A percentile compares a stretch with the other conserved stretches of the same genome.
phyloP scores from a whole-genome alignment of 257 asterid genomes.

The Craterostigma plantagineum region DNA sequence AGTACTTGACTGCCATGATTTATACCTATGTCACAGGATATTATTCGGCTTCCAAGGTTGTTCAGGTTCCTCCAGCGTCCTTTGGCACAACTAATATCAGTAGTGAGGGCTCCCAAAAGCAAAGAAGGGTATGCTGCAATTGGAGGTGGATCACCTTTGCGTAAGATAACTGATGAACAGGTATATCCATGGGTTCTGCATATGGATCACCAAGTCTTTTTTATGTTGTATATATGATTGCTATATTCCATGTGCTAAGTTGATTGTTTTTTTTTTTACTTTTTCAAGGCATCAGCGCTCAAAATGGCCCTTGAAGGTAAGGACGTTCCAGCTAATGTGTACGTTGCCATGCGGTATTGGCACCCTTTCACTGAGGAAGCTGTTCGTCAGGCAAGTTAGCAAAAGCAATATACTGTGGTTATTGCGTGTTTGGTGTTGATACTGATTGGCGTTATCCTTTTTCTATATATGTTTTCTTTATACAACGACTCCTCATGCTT shows the following conservation, averaged over 20 bases:
- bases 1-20: background rate
- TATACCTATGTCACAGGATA: slow-evolving; percentile 32
- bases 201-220: background rate
- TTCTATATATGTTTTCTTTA: no score
- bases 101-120: slow-evolving; percentile 79
- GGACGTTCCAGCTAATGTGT: slow-evolving; percentile 51
- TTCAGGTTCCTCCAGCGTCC: slow-evolving; percentile 82
- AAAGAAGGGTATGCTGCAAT: slow-evolving; percentile 96
- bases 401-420: background rate
- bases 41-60: slow-evolving; percentile 89
- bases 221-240: slow-evolving; percentile 1
- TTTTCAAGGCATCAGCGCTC: slow-evolving; percentile 55
- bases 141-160: slow-evolving; percentile 97
- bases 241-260: background rate
- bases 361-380: slow-evolving; percentile 98
- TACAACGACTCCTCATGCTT: no score
- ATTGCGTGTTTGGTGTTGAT: background rate
- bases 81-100: slow-evolving; percentile 74
- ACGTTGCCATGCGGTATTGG: slow-evolving; percentile 98
- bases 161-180: slow-evolving; percentile 84
- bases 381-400: slow-evolving; percentile 59
- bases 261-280: slow-evolving; percentile 5
- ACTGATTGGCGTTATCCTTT: no score
- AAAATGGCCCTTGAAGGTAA: slow-evolving; percentile 48
- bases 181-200: slow-evolving; percentile 7